Evolutionary conservation across 2,329 filamentous ascomycete species (phyloP).

Genomic region (Fusarium robinianum): DNA sequence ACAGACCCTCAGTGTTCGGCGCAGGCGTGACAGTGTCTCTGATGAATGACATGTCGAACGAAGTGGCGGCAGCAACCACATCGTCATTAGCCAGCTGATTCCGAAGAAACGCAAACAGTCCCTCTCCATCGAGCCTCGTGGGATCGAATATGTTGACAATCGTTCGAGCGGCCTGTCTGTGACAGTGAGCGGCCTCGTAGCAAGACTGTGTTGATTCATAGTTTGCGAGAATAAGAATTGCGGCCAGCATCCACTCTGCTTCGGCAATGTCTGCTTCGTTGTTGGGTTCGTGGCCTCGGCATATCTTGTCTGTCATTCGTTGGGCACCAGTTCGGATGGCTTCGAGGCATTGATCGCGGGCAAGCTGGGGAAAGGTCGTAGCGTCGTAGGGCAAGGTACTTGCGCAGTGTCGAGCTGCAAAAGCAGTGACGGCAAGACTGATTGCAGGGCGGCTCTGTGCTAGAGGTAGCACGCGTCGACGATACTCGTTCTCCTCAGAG

Average conservation of each 20-base stretch:
- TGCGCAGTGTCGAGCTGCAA: constrained; percentile 10
- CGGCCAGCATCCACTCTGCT: constrained; percentile 20
- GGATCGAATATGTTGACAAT: constrained; percentile 9
- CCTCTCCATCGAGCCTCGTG: not conserved
- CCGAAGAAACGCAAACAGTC: constrained; percentile 9
- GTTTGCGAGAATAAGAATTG: constrained; percentile 15
- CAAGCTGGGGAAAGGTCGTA: not conserved
- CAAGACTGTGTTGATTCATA: constrained; percentile 22
- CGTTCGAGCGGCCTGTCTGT: constrained; percentile 10
- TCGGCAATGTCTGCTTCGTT: not conserved
- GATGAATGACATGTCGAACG: constrained; percentile 33
- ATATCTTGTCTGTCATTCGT: not conserved
- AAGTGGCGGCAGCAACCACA: constrained; percentile 16
- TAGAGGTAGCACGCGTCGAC: constrained; percentile 5
- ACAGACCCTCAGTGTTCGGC: constrained; percentile 23
- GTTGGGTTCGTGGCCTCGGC: not conserved
- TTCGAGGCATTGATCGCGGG: constrained; percentile 5
- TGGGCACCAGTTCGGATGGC: constrained; percentile 3
- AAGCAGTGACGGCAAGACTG: constrained; percentile 8
- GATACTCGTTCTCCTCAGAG: constrained; percentile 8
- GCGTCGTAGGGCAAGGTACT: not conserved
- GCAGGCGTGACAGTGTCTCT: constrained; percentile 29
- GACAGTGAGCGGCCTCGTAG: constrained; percentile 8
- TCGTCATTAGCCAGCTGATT: constrained; percentile 20
- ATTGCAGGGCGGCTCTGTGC: constrained; percentile 6